Evolutionary conservation across 148 eudicot species (phyloP), one percentile per base, ranked within the genome.

Genomic region (Amaranthus palmeri): DNA sequence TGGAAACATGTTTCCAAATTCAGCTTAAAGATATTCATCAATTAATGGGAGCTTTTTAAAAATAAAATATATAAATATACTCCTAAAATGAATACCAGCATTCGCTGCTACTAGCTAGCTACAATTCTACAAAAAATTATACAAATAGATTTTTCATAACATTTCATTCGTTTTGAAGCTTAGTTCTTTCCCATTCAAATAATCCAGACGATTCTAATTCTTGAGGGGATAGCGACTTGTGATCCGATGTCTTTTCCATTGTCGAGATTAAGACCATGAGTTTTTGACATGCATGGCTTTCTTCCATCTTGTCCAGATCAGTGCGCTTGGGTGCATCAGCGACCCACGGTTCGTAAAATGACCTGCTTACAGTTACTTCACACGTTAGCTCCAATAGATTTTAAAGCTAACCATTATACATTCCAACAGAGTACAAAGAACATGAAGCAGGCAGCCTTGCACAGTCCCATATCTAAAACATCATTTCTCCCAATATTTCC

Each of bases 201-300:
- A 86, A 71, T 45, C 81, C 88, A 42, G 74, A 84, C 14, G 83
- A 77, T 68, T 84, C 87, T 64, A 85, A 50, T 51, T 90, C 93
- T 63, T 80, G 49, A 43, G 42, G 79, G 6, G 86, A 73, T 45
- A 86, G 54, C 47, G 74, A 56, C 42, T 77, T 76, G 0, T 76
- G 17, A 63, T 65, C 73, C 41, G 72, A 74, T 15, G 84, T 85
- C 62, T 76, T 82, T 36, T 72, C 74, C 45, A 93, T 56, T 36
- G 76, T 78, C 5, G 87, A 86, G 62, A 89, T 66, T 59, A 73
- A 71, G 15, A 86, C 74, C 41, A 89, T 74, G 55, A 93, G 82
- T n/a, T 79, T 79, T 76, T 83, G 80, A 72, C 96, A 91, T 14
- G 98, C 96, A 57, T 81, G 87, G 65, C 67, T 75, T 77, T 88